Evolutionary conservation across 1,284 basidiomycete genomes (phyloP), one percentile per base, ranked within the genome.

Genomic region (Cutaneotrichosporon cutaneum): DNA sequence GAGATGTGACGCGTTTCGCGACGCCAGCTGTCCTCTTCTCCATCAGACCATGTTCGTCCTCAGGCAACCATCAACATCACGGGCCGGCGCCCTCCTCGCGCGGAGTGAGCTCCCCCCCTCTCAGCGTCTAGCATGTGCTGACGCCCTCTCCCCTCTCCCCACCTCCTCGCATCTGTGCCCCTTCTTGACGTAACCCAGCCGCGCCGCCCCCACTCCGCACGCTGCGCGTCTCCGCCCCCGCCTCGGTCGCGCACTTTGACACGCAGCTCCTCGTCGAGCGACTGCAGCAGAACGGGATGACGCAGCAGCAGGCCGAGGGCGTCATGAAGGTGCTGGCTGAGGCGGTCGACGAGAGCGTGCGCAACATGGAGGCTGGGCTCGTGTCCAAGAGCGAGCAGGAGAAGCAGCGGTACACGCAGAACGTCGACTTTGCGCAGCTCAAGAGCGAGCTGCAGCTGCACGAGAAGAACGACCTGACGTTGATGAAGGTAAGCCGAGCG

Each of bases 401-500:
- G 81, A 95, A 95, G 92, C 88, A 92, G 77, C 90, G 92, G 70
- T 95, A 95, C 77, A 94, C 91, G 26, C 92, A 94, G 76, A 91
- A 96, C 83, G 94, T 99, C 64, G 95, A 98, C 81, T 98, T 99
- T 78, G 91, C 94, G 6, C 89, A 94, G 75, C 87, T 96, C 69
- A 98, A 98, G 81, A 95, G 93, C 18, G 95, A 97, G 76, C 84
- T 99, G 32, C 92, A 97, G 80, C 82, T 99, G 48, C 90, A 93
- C 83, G 94, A 97, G 82, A 94, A 95, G 84, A 98, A 98, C 73
- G 95, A 99, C 76, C 85, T 97, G 57, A 89, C 93, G 26, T 88
- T 94, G 83, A 89, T 99, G 82, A 96, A 94, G 81, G 39, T 42
- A n/a, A n/a, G n/a, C n/a, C n/a, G n/a, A n/a, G n/a, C n/a, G 39